Percentiles rank a stretch among this genome's conserved stretches.
Evolutionary conservation across 805 yeast species (phyloP).

Genomic region (Schwanniomyces polymorphus): DNA sequence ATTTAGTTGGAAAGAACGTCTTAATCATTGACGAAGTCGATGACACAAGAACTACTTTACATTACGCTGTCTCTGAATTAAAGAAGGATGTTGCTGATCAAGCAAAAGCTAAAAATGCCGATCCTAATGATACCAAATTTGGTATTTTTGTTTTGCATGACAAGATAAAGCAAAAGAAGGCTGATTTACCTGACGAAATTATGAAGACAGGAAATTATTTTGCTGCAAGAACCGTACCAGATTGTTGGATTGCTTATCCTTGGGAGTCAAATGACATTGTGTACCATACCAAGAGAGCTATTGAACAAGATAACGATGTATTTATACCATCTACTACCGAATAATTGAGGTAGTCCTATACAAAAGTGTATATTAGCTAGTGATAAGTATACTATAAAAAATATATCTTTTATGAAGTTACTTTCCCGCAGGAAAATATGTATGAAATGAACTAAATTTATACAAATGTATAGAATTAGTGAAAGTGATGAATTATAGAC

Average conservation of each 20-base stretch:
- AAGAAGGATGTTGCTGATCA: constrained; percentile 69
- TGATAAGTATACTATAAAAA: neutral
- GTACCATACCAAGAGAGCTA: constrained; percentile 67
- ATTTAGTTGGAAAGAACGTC: constrained; percentile 67
- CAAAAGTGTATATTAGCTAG: constrained; percentile 1
- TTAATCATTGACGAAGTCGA: constrained; percentile 83
- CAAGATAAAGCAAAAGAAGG: constrained; percentile 69
- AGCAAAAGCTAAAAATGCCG: constrained; percentile 51
- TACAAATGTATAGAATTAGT: neutral
- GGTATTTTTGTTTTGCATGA: constrained; percentile 80
- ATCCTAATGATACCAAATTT: constrained; percentile 55
- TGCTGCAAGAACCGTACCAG: constrained; percentile 75
- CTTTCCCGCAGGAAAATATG: neutral
- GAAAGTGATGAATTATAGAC: neutral
- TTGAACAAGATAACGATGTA: constrained; percentile 72
- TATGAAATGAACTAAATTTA: neutral
- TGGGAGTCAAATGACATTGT: constrained; percentile 83
- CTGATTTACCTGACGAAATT: constrained; percentile 66
- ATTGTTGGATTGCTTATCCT: constrained; percentile 83
- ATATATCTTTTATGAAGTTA: neutral
- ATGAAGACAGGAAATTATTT: constrained; percentile 61
- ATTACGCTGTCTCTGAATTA: constrained; percentile 74
- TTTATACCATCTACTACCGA: constrained; percentile 34
- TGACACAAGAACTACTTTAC: constrained; percentile 82
- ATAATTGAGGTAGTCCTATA: neutral